Percentiles rank a stretch among this genome's conserved stretches.
Conservation (phyloP, 306 rosid genomes). For the Quercus gilva region DNA sequence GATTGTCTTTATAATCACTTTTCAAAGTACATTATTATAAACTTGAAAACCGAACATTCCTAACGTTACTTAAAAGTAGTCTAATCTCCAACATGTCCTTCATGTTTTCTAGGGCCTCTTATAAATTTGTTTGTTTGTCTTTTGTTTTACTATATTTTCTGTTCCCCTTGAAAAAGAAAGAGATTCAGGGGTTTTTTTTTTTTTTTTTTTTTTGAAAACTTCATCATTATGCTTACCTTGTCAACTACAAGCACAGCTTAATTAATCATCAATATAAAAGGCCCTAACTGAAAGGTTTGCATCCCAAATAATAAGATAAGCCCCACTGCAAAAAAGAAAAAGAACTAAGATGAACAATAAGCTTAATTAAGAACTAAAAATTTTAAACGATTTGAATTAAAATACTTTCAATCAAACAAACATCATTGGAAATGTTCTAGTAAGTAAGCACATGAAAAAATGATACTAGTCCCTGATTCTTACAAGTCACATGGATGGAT, state of each 20-base stretch:
- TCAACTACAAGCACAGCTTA: not conserved
- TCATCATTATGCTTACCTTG: not conserved
- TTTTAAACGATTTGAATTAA: too few relatives aligned
- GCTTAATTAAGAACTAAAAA: too few relatives aligned
- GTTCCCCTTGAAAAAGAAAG: not conserved
- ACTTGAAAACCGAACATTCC: constrained; percentile 62
- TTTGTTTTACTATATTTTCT: not conserved
- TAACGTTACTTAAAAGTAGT: constrained; percentile 63
- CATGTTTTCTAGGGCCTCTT: constrained; percentile 36
- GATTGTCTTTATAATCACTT: constrained; percentile 68
- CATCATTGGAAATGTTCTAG: too few relatives aligned
- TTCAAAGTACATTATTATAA: constrained; percentile 35
- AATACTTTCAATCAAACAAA: too few relatives aligned
- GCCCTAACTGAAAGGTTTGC: too few relatives aligned
- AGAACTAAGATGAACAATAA: too few relatives aligned
- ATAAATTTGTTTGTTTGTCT: not conserved
- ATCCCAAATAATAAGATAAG: too few relatives aligned
- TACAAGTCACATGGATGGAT: not conserved
- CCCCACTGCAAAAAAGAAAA: too few relatives aligned
- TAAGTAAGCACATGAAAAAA: too few relatives aligned
- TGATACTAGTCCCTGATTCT: not conserved
- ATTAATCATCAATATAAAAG: not conserved
- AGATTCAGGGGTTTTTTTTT: not conserved
- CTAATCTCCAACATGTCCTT: constrained; percentile 44
- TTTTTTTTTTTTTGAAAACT: not conserved